Evolutionary conservation across 2,329 filamentous ascomycete genomes (phyloP), one percentile per base, ranked within the genome.

Genomic region (Aurifilum marmelostoma): DNA sequence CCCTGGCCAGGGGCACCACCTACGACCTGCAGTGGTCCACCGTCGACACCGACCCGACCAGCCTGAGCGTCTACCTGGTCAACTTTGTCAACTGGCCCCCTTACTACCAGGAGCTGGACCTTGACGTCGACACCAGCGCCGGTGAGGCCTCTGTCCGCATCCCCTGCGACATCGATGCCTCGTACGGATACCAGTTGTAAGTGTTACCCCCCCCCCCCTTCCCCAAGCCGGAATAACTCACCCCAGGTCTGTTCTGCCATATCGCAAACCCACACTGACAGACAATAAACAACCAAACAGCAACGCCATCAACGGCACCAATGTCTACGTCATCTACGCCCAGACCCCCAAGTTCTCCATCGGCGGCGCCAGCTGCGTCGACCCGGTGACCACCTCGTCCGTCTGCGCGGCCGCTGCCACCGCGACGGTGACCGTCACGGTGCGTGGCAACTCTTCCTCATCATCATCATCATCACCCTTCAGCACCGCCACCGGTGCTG

Each of bases 21-120:
- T 71, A 77, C 71, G 74, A 73, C 54, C 75, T 82, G 52, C 74
- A 75, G 41, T 82, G 80, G 80, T 73, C 74, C 60, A 77, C 74
- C 29, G 80, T 82, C 67, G 79, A 82, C 71, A 82, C 79, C 16
- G 80, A 82, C 72, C 79, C 80, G 24, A 71, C 74, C 43, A 69
- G 66, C 52, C 78, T 82, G 76, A 80, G 78, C 74, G 73, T 82
- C 71, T 82, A 78, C 71, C 78, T 82, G 66, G 79, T 80, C 76
- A 82, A 82, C 79, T 82, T 82, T 73, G 78, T 81, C 71, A 78
- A 80, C 74, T 82, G 79, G 77, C 80, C 80, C 52, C 80, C 80
- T 8, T 78, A 74, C 70, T 82, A 81, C 72, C 75, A 77, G 47
- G 74, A 77, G 8, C 69, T 82, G 67, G 79, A 78, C n/a, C 68